Base-by-base conservation (phyloP, 768 basidiomycete species). In the Rhodotorula babjevae region DNA sequence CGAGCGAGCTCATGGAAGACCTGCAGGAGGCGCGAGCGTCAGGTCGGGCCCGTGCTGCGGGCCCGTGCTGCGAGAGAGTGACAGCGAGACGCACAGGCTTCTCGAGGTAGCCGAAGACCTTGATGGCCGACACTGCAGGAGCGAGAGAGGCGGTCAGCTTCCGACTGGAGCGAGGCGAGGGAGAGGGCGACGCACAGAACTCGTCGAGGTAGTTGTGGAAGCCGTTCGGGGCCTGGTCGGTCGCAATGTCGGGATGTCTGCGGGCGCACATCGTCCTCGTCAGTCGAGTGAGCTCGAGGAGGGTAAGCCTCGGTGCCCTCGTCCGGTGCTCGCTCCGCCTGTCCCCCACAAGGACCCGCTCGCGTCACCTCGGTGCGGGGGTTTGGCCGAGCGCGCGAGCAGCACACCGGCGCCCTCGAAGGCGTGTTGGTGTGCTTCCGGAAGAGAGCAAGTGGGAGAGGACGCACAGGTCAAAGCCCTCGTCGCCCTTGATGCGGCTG, bases 161-260 rank as follows among this genome's bases (percentile, higher is more conserved):
- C 21, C 19, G 8, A 29, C 16, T 25, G 4, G 44, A 4, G 29
- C 42, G 18, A 19, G 65, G 14, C 29, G 7, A 19, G 14, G 29
- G 19, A 23, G 36, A 63, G n/a, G 31, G 11, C 44, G 23, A 74
- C 77, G 50, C 40, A 66, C 98, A 82, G 80, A 99, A 98, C 79
- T 99, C 96, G 80, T 98, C 95, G 40, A 98, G 85, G 77, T 98
- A 98, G 78, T 95, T 94, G 80, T 95, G 93, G 80, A 97, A 93
- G 2, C 90, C 86, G 14, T 79, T 77, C 23, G 87, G 84, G 65
- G 90, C 88, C 78, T 84, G 81, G 25, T 68, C 67, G 72, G 89
- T 86, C 71, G 93, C 93, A 31, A 95, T 89, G 80, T 96, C 93
- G 3, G 93, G 93, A 82, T 95, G 93, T 56, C 74, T 75, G 67